Evolutionary conservation across 2,329 filamentous ascomycete species (phyloP).

Genomic region (Fusarium sacchari): DNA sequence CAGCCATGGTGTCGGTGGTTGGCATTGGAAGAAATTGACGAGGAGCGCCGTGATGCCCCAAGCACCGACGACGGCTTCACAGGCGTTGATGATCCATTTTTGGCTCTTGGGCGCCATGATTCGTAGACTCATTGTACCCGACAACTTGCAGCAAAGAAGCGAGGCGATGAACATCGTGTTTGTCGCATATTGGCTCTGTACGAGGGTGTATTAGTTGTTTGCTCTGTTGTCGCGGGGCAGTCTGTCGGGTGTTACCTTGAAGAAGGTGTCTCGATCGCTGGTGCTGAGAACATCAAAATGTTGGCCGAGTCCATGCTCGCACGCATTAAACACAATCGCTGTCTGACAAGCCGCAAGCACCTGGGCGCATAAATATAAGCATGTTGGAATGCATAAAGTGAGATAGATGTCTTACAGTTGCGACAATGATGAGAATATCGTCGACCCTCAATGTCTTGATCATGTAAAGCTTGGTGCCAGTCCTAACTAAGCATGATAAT

Average conservation of each 20-base stretch:
- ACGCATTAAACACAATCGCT: constrained; percentile 27
- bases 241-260: constrained; percentile 36
- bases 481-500: constrained; percentile 40
- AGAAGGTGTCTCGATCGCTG: constrained; percentile 27
- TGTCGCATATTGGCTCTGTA: constrained; percentile 42
- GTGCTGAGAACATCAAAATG: constrained; percentile 26
- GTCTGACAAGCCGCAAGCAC: constrained; percentile 38
- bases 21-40: constrained; percentile 44
- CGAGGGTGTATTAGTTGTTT: constrained; percentile 11
- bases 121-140: constrained; percentile 40
- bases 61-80: constrained; percentile 29
- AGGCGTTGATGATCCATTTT: constrained; percentile 29
- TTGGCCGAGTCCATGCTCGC: constrained; percentile 40
- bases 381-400: neutral
- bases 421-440: constrained; percentile 39
- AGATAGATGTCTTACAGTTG: constrained; percentile 29
- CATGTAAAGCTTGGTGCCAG: constrained; percentile 45
- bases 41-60: constrained; percentile 42
- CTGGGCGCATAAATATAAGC: constrained; percentile 12
- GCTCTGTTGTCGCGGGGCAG: neutral
- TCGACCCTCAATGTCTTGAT: constrained; percentile 42
- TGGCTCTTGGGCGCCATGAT: constrained; percentile 41
- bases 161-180: constrained; percentile 42
- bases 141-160: constrained; percentile 42
- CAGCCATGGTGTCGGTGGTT: constrained; percentile 42